Evolutionary conservation across 805 yeast genomes (phyloP).

Genomic region (Wickerhamiella sorbophila): DNA sequence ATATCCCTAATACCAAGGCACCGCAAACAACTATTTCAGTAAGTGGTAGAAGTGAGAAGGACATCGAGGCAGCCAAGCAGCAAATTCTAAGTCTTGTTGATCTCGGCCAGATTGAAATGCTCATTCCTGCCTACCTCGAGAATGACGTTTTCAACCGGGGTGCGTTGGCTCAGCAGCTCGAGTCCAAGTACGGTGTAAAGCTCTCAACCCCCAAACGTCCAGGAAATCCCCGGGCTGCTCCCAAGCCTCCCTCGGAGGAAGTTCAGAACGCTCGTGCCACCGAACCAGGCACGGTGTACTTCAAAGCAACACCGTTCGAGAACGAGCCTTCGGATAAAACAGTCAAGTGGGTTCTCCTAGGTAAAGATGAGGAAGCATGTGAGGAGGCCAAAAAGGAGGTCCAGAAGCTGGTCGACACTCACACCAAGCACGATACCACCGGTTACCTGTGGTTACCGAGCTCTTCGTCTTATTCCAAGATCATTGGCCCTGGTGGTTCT

Average conservation of each 20-base stretch:
- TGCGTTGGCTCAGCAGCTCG: slow-evolving; percentile 40
- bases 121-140: slow-evolving; percentile 44
- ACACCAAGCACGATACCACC: slow-evolving; percentile 32
- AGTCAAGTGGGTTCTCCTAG: slow-evolving; percentile 47
- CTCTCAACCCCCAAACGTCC: slow-evolving; percentile 35
- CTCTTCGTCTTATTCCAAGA: slow-evolving; percentile 38
- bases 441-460: slow-evolving; percentile 53
- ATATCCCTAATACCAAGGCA: slow-evolving; percentile 43
- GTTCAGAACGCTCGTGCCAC: slow-evolving; percentile 31
- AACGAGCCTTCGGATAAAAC: slow-evolving; percentile 27
- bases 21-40: slow-evolving; percentile 34
- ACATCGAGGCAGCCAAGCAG: slow-evolving; percentile 46
- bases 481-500: slow-evolving; percentile 68
- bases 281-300: slow-evolving; percentile 24
- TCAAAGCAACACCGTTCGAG: slow-evolving; percentile 20
- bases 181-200: slow-evolving; percentile 38
- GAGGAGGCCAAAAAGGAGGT: slow-evolving; percentile 40
- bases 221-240: slow-evolving; percentile 23
- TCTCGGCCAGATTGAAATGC: slow-evolving; percentile 39
- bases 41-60: slow-evolving; percentile 46
- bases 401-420: slow-evolving; percentile 35
- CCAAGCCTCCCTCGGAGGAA: slow-evolving; percentile 21
- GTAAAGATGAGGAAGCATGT: slow-evolving; percentile 35
- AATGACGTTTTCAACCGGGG: slow-evolving; percentile 56
- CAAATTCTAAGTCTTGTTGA: slow-evolving; percentile 47